These are phyloP conservation scores for Blastobotrys indianensis DNA, from an alignment of 1,139 yeast genomes.

Conservation along the genomic window DNA sequence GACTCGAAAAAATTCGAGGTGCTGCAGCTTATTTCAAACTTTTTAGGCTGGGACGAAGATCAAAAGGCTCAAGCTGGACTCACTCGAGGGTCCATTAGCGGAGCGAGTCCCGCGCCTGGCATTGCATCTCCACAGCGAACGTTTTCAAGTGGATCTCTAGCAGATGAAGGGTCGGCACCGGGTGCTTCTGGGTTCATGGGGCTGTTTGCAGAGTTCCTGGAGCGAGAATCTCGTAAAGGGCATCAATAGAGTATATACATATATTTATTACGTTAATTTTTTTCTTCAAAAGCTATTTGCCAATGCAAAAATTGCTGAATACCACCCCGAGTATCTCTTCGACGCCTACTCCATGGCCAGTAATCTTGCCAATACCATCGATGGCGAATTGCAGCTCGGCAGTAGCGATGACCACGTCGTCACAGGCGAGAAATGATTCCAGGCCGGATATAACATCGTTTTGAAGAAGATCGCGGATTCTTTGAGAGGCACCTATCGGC, in stretches of 20 bases:
- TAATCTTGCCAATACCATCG: slow-evolving; percentile 85
- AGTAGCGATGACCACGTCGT: slow-evolving; percentile 75
- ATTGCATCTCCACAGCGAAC: slow-evolving; percentile 18
- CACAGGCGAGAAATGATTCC: slow-evolving; percentile 49
- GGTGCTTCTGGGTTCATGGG: slow-evolving; percentile 66
- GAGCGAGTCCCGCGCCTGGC: slow-evolving; percentile 26
- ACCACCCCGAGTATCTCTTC: slow-evolving; percentile 91
- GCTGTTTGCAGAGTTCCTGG: slow-evolving; percentile 84
- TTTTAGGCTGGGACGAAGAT: slow-evolving; percentile 82
- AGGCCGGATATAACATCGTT: slow-evolving; percentile 74
- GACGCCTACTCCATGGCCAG: slow-evolving; percentile 83
- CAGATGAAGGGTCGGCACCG: slow-evolving; percentile 31
- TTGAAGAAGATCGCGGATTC: slow-evolving; percentile 66
- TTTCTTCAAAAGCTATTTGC: slow-evolving; percentile 46
- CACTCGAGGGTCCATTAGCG: slow-evolving; percentile 33
- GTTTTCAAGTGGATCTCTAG: slow-evolving; percentile 14
- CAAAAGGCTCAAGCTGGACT: slow-evolving; percentile 81
- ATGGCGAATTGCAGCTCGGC: slow-evolving; percentile 71
- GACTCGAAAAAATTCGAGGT: slow-evolving; percentile 94
- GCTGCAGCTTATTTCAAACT: slow-evolving; percentile 72
- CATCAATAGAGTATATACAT: neutral
- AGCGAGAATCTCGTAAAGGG: slow-evolving; percentile 46
- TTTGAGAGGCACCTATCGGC: slow-evolving; percentile 54
- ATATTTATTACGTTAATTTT: neutral
- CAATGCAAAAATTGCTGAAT: slow-evolving; percentile 88